A percentile compares a stretch with the other conserved stretches of the same genome.
Conservation (phyloP, 1,139 yeast species). For the Meyerozyma carpophila region DNA sequence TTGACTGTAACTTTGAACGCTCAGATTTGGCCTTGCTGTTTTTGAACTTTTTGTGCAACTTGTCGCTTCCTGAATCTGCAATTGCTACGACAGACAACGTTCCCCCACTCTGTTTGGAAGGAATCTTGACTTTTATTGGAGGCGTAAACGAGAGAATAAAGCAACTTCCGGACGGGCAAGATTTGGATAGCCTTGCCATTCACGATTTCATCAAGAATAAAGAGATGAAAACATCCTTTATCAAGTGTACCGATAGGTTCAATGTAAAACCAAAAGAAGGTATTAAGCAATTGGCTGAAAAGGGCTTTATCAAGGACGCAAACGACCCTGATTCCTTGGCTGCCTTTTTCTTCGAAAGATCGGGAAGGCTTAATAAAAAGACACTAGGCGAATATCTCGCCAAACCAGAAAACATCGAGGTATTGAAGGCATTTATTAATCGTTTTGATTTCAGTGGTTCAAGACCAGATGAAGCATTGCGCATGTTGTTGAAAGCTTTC, state of each 20-base stretch:
- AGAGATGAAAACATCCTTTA: slow-evolving; percentile 65
- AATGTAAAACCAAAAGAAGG: slow-evolving; percentile 79
- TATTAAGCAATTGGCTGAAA: slow-evolving; percentile 51
- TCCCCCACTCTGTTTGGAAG: slow-evolving; percentile 92
- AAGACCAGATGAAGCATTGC: slow-evolving; percentile 89
- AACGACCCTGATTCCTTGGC: slow-evolving; percentile 62
- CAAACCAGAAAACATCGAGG: slow-evolving; percentile 58
- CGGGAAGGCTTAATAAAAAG: slow-evolving; percentile 80
- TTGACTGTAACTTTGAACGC: slow-evolving; percentile 88
- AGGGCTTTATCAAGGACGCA: slow-evolving; percentile 57
- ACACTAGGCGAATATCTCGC: slow-evolving; percentile 83
- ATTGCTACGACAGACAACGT: slow-evolving; percentile 73
- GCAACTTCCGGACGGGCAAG: slow-evolving; percentile 13
- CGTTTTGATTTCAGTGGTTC: slow-evolving; percentile 70
- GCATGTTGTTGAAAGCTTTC: slow-evolving; percentile 75
- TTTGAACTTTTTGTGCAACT: slow-evolving; percentile 64
- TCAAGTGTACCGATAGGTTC: slow-evolving; percentile 66
- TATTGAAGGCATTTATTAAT: slow-evolving; percentile 61
- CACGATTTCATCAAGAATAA: slow-evolving; percentile 40
- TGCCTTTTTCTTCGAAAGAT: slow-evolving; percentile 66
- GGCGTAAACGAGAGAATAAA: slow-evolving; percentile 60
- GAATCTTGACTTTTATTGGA: slow-evolving; percentile 65
- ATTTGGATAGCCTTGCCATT: slow-evolving; percentile 12
- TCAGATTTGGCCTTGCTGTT: slow-evolving; percentile 71
- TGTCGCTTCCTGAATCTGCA: slow-evolving; percentile 80